phyloP scores from a whole-genome alignment of 805 yeast genomes.

The Nakazawaea holstii region DNA sequence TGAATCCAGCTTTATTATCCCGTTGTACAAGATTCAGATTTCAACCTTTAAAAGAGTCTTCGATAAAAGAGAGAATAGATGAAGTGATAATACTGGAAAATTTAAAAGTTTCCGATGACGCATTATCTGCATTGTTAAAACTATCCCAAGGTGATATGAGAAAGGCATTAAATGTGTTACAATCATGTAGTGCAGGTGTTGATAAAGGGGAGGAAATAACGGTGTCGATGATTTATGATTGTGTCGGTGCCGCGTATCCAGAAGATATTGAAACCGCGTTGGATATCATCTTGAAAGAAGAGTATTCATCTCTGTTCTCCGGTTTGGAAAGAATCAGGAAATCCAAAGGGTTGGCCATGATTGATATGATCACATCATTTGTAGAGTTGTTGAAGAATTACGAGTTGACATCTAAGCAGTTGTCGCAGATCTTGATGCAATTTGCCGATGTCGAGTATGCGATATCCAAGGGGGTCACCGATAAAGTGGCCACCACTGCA shows the following conservation, averaged over 20 bases:
- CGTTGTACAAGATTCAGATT: conserved; percentile 95
- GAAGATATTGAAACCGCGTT: conserved; percentile 71
- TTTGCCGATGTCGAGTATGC: conserved; percentile 88
- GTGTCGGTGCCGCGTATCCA: conserved; percentile 95
- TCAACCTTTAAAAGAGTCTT: conserved; percentile 66
- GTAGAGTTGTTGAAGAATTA: conserved; percentile 64
- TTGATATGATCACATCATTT: conserved; percentile 77
- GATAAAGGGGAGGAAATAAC: conserved; percentile 53
- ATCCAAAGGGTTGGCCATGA: conserved; percentile 80
- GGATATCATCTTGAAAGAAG: conserved; percentile 75
- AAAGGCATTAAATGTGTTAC: conserved; percentile 86
- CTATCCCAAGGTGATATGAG: conserved; percentile 97
- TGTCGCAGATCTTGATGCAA: conserved; percentile 61
- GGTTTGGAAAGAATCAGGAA: conserved; percentile 64
- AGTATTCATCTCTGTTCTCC: conserved; percentile 73
- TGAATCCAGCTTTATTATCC: conserved; percentile 90
- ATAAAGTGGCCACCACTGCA: conserved; percentile 84
- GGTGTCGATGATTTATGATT: conserved; percentile 78
- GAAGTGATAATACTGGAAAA: conserved; percentile 68
- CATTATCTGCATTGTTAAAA: conserved; percentile 57
- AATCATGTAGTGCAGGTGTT: conserved; percentile 83
- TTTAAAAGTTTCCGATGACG: conserved; percentile 51
- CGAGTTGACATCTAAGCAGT: conserved; percentile 56
- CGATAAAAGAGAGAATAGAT: conserved; percentile 63
- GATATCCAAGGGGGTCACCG: conserved; percentile 88